Evolutionary conservation across 129 eudicot species (phyloP), one percentile per base, ranked within the genome.

Genomic region (Helichrysum umbraculigerum): DNA sequence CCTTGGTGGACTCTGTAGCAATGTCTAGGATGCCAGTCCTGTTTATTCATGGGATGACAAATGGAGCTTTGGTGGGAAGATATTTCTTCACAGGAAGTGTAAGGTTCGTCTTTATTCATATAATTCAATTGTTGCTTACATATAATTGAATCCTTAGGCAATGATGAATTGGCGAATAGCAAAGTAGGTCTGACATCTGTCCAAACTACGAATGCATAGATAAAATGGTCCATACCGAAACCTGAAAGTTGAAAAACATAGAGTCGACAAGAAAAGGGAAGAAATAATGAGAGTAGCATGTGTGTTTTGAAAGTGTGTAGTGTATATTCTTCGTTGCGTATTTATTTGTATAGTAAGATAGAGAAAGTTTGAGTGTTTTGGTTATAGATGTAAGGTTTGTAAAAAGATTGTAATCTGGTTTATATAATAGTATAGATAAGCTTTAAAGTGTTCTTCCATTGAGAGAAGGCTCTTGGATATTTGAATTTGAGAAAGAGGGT

Each of bases 1-100:
- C 99, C 99, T 74, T 95, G 99, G 99, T 95, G 99, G 97, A 85
- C 91, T 34, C 79, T 58, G 4, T 74, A 67, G 17, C 44, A 66
- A 57, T 17, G 47, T 65, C 22, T 47, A 41, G 21, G 19, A 42
- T 35, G 30, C 56, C 34, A 65, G 19, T 37, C 33, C 5, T 6
- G 17, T 69, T 30, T 64, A 32, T 15, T 29, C 37, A 63, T 32
- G 17, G 22, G 70, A 35, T 65, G 70, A 25, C 44, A 5, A 20
- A 41, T 3, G 28, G 42, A 74, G 42, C 44, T 7, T 37, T 74
- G 17, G 28, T n/a, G 39, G 44, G 11, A 20, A 58, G 33, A 61
- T 73, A 73, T 54, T 32, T 51, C 51, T 35, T 64, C 68, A 32
- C 42, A 32, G 8, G 68, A 64, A 20, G 70, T 22, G 14, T 8